phyloP scores from a whole-genome alignment of 2,329 filamentous ascomycete genomes.

The Epichloe uncinata region DNA sequence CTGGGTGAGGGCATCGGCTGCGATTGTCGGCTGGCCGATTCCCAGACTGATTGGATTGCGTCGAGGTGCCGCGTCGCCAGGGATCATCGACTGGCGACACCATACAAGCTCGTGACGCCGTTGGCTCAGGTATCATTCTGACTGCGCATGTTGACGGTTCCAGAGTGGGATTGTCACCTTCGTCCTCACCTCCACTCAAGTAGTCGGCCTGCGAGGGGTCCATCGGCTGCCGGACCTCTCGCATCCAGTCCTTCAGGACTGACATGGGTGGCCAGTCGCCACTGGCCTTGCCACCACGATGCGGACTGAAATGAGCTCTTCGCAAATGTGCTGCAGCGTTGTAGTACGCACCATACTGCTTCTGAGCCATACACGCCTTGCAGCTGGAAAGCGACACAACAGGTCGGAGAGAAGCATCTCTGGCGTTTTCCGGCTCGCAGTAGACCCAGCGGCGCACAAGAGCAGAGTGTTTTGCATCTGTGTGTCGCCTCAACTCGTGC shows the following conservation, averaged over 20 bases:
- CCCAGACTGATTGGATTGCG: slow-evolving; percentile 16
- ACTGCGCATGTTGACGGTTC: slow-evolving; percentile 5
- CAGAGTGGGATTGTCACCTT: slow-evolving; percentile 20
- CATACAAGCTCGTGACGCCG: slow-evolving; percentile 4
- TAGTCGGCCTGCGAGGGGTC: slow-evolving; percentile 15
- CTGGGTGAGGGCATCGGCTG: slow-evolving; percentile 40
- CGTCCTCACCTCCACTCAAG: slow-evolving; percentile 21
- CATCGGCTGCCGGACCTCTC: slow-evolving; percentile 39
- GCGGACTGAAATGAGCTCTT: slow-evolving; percentile 43
- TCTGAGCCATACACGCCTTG: slow-evolving; percentile 43
- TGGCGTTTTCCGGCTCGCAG: slow-evolving; percentile 32
- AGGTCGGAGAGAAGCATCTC: slow-evolving; percentile 28
- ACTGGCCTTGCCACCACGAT: slow-evolving; percentile 41
- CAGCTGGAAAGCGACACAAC: slow-evolving; percentile 39
- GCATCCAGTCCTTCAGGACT: slow-evolving; percentile 47
- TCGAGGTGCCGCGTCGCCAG: slow-evolving; percentile 12
- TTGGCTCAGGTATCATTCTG: slow-evolving; percentile 7
- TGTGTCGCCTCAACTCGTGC: slow-evolving; percentile 66
- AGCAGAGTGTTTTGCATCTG: slow-evolving; percentile 42
- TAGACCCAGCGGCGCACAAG: slow-evolving; percentile 44
- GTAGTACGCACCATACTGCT: slow-evolving; percentile 45
- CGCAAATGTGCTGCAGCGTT: slow-evolving; percentile 46
- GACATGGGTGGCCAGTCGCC: slow-evolving; percentile 47
- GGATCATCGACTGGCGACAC: slow-evolving; percentile 9
- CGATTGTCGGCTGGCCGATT: slow-evolving; percentile 25